Evolutionary conservation across 768 basidiomycete genomes (phyloP).

Genomic region (Mycena chlorophos): DNA sequence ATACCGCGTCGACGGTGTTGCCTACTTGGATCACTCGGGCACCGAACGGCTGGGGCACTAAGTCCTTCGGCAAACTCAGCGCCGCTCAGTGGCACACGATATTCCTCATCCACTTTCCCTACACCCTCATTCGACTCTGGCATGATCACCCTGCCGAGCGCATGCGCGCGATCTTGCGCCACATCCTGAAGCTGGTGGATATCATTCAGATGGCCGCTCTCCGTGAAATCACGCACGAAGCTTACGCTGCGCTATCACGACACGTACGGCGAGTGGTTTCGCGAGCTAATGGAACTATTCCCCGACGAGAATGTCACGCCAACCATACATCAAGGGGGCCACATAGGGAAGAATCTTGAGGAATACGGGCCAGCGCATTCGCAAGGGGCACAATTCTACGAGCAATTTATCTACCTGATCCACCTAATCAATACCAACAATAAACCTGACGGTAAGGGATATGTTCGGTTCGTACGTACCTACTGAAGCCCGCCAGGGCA

Average conservation of each 20-base stretch:
- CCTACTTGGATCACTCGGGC: not conserved
- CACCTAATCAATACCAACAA: not conserved
- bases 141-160: too few relatives aligned
- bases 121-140: not conserved
- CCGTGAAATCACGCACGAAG: not conserved
- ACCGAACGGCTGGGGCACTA: not conserved
- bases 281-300: not conserved
- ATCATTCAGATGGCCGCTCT: not conserved
- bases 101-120: not conserved
- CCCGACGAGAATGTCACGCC: not conserved
- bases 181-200: not conserved
- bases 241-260: not conserved
- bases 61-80: not conserved
- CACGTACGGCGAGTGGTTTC: not conserved
- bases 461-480: not conserved
- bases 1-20: not conserved
- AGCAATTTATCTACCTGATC: too few relatives aligned
- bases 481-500: not conserved
- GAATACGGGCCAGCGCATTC: too few relatives aligned
- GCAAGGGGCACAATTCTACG: too few relatives aligned
- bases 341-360: too few relatives aligned
- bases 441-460: not conserved
- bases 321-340: too few relatives aligned
- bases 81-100: not conserved
- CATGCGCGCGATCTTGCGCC: not conserved